Percentiles rank a stretch among this genome's conserved stretches.
These are phyloP conservation scores for Wilcoxina mikolae DNA, from an alignment of 495 filamentous ascomycete species.

Conservation along the genomic window DNA sequence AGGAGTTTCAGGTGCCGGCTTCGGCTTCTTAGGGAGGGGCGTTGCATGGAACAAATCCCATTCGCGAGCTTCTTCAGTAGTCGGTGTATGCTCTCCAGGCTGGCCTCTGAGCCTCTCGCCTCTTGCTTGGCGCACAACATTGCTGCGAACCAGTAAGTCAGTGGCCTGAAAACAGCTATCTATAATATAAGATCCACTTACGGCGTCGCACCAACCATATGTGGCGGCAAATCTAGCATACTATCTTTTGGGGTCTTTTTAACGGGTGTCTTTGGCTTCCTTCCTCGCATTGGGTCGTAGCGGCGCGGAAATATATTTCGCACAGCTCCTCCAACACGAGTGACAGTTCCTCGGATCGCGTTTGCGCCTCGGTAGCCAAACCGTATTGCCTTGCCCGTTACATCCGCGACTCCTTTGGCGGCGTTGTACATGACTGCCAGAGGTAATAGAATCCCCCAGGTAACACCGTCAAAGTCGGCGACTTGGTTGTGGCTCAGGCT, in stretches of 20 bases:
- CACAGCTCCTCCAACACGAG: not conserved
- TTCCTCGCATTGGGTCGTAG: constrained; percentile 15
- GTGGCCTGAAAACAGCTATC: not conserved
- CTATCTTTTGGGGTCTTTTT: constrained; percentile 18
- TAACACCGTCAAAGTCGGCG: not conserved
- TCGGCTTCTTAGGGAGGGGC: constrained; percentile 2
- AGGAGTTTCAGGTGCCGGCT: not conserved
- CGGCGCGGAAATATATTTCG: not conserved
- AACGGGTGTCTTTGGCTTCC: not conserved
- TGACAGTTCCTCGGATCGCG: too few species aligned
- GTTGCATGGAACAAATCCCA: constrained; percentile 8
- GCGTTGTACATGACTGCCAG: constrained; percentile 3
- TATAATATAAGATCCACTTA: constrained; percentile 9
- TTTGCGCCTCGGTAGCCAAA: not conserved
- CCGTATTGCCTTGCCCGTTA: not conserved
- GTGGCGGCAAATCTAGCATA: constrained; percentile 27
- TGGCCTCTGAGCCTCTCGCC: not conserved
- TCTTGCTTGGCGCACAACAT: constrained; percentile 21
- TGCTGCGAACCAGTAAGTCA: constrained; percentile 12
- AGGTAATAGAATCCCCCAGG: not conserved
- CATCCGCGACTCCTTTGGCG: not conserved
- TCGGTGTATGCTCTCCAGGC: not conserved
- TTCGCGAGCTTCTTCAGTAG: not conserved
- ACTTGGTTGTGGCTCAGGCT: not conserved
- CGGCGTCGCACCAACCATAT: constrained; percentile 29